Conservation (phyloP, 352 stramenopile genomes). For the Globisporangium heterothallicum region DNA sequence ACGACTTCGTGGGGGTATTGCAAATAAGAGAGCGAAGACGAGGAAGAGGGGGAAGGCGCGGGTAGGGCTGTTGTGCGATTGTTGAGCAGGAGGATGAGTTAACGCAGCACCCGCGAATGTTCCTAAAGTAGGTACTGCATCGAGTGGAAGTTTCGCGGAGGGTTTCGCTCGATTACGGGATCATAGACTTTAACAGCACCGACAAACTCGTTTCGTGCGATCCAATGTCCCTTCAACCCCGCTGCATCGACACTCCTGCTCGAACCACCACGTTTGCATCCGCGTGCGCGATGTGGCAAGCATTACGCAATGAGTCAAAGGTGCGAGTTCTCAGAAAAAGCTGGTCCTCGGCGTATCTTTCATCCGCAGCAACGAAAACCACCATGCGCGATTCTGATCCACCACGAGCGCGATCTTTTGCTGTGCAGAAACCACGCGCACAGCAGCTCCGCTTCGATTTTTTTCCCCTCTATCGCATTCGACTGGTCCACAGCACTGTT, state of each 20-base stretch:
- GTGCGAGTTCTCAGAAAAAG: background rate
- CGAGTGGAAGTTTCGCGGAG: background rate
- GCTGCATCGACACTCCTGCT: background rate
- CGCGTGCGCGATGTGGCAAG: too few relatives aligned
- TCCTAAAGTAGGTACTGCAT: background rate
- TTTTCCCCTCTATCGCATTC: background rate
- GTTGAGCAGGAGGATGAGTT: constrained; percentile 7
- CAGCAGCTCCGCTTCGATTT: constrained; percentile 5
- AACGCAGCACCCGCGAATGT: constrained; percentile 7
- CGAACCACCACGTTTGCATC: too few relatives aligned
- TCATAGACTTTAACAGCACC: background rate
- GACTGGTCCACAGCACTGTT: constrained; percentile 7
- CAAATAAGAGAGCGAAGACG: too few relatives aligned
- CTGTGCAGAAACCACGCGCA: background rate
- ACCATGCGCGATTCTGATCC: background rate
- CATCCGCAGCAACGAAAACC: background rate
- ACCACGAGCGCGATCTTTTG: constrained; percentile 1
- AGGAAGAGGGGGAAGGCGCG: background rate
- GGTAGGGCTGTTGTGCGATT: background rate
- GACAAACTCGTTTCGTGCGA: background rate
- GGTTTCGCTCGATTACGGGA: constrained; percentile 1
- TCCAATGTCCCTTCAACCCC: background rate
- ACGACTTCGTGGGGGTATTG: background rate
- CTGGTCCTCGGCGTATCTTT: background rate
- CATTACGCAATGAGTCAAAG: too few relatives aligned